These are phyloP conservation scores for Alternaria infectoria DNA, from an alignment of 2,329 filamentous ascomycete species.

Conservation along the genomic window DNA sequence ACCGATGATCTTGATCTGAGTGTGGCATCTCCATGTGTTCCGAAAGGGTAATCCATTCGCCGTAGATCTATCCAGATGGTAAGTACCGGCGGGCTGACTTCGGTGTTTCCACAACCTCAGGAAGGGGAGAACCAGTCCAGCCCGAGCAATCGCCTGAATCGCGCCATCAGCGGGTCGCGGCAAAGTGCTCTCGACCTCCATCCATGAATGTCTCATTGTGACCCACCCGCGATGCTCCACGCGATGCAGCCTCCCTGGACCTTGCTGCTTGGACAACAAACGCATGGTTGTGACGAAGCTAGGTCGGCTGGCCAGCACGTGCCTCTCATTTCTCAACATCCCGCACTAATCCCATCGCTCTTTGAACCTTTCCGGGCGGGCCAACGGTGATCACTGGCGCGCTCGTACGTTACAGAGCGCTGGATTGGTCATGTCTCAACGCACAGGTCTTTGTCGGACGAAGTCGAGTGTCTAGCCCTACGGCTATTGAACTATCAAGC, in stretches of 20 bases:
- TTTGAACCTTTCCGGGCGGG: conserved; percentile 4
- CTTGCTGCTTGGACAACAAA: neutral
- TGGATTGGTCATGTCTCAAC: conserved; percentile 38
- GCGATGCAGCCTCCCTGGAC: conserved; percentile 8
- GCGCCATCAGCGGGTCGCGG: conserved; percentile 15
- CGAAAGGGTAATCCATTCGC: neutral
- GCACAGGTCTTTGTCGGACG: conserved; percentile 21
- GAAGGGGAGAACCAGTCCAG: neutral
- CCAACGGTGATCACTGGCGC: conserved; percentile 14
- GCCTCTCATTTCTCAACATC: conserved; percentile 9
- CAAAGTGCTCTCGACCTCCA: conserved; percentile 10
- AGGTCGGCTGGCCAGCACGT: neutral
- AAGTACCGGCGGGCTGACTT: conserved; percentile 1
- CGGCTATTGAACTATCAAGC: conserved; percentile 22
- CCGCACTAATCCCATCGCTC: neutral
- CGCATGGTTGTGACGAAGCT: neutral
- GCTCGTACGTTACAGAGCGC: conserved; percentile 1
- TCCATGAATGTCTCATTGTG: conserved; percentile 2
- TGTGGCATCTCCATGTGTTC: conserved; percentile 1
- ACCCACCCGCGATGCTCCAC: conserved; percentile 7
- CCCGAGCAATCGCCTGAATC: conserved; percentile 9
- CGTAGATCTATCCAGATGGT: neutral
- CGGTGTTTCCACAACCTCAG: neutral
- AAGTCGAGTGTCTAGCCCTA: conserved; percentile 15
- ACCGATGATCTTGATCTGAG: neutral